Base-by-base conservation (phyloP, 495 filamentous ascomycete species). In the Massariosphaeria phaeospora region DNA sequence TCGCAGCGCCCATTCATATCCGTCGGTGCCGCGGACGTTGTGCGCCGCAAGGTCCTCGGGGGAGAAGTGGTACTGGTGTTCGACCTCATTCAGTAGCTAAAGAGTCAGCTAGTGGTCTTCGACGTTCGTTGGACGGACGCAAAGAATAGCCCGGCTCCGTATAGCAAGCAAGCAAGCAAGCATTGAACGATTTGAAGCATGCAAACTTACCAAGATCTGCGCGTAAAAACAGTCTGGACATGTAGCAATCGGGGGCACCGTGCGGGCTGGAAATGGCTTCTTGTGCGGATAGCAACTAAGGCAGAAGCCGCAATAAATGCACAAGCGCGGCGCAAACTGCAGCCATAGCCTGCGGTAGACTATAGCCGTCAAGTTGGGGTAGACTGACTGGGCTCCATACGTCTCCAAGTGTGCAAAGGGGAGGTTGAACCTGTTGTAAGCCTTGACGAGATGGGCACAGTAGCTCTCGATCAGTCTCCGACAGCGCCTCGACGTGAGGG, bases 271-370 rank as follows among this genome's bases (percentile, higher is more conserved):
- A n/a, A n/a, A n/a, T n/a, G n/a, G n/a, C n/a, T n/a, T n/a, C n/a
- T n/a, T n/a, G 10, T 30, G 34, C 8, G 52, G 52, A 33, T 56
- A 56, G 1, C 12, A 2, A 18, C 31, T 48, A 5, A 48, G 2
- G 3, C 3, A 5, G 2, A 10, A 3, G 21, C 20, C 24, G 23
- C 52, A 56, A 29, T 40, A 56, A 9, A 48, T 20, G 26, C 52
- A 56, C 7, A 29, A 23, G 2, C 52, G 52, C 15, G 42, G 33
- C 13, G 52, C 43, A 17, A 2, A 39, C 13, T 56, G 52, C 12
- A 56, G 36, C 43, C 43, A 56, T 13, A 56, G 25, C 23, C 52
- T 24, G n/a, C 52, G 42, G 23, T 56, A 48, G 4, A 56, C 43
- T 2, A 56, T 56, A 12, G 9, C 20, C 18, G 34, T 48, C 30